Base-by-base conservation (phyloP, 2,329 filamentous ascomycete genomes). In the Biscogniauxia mediterranea region DNA sequence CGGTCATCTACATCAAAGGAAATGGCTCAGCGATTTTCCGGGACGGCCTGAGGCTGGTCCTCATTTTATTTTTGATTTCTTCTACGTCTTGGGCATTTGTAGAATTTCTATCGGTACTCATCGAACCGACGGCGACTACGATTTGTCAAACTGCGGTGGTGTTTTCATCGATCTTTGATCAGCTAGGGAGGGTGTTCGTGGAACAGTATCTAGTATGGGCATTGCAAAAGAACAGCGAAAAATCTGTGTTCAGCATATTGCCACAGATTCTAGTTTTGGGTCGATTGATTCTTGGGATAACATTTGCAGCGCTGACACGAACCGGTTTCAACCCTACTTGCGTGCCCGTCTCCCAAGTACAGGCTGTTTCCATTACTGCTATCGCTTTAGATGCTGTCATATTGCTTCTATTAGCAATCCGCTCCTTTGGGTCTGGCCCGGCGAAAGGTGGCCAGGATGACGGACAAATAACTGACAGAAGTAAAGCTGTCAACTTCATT, bases 41-140 rank as follows among this genome's bases (percentile, higher is more conserved):
- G 74, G 82, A 86, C 76, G 81, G 83, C 76, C 79, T 81, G 83
- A 86, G 84, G 84, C 84, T 87, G 83, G 83, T 80, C 83, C 84
- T 87, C 83, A 75, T 81, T 69, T 73, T 77, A 66, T 86, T 85
- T 71, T 78, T 86, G 69, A 63, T 79, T 25, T 77, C 79, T 60
- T 77, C 82, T 28, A 78, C 79, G 65, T 75, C 84, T 55, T 87
- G 85, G 85, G 83, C 83, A 54, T 73, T 82, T 50, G 71, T 78
- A 63, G 79, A 79, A 60, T 86, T 87, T 64, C 73, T 81, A 58
- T 74, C 81, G 26, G 80, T 81, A 23, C 69, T 83, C 57, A 76
- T 85, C 71, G 74, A 80, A 64, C 70, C 77, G 38, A 72, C 71
- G 32, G 78, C 79, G 32, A 61, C 74, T 19, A 72, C 77, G 17